Evolutionary conservation across 2,329 filamentous ascomycete species (phyloP).

Genomic region (Phaeosphaeriaceae sp.): DNA sequence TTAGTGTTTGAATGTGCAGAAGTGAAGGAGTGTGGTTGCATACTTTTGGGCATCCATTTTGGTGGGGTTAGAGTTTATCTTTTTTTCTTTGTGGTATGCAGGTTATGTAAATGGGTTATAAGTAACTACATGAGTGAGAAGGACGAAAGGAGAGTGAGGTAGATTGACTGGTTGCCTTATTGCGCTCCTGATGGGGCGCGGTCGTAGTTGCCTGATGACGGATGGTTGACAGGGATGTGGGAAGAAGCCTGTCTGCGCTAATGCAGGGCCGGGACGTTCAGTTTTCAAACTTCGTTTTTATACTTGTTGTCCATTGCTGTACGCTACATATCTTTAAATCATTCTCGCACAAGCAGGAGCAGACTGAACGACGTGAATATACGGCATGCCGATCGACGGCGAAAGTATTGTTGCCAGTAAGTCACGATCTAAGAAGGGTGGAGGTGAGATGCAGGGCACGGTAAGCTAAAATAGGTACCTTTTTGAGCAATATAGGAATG

Average conservation of each 20-base stretch:
- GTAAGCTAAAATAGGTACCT: constrained; percentile 1
- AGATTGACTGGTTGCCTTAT: not conserved
- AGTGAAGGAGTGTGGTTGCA: not conserved
- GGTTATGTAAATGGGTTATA: not conserved
- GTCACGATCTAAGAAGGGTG: constrained; percentile 9
- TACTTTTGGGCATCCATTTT: constrained; percentile 12
- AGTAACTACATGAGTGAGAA: not conserved
- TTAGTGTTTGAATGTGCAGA: constrained; percentile 5
- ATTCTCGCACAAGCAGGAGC: not conserved
- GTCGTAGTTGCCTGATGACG: constrained; percentile 10
- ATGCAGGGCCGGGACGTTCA: constrained; percentile 13
- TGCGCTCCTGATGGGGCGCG: too few relatives aligned
- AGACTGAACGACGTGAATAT: not conserved
- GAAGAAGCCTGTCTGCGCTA: constrained; percentile 14
- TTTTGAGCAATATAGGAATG: not conserved
- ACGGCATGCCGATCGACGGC: not conserved
- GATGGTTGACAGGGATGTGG: constrained; percentile 10
- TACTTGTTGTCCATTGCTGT: not conserved
- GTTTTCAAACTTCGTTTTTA: not conserved
- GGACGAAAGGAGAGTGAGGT: not conserved
- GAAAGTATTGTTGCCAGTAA: constrained; percentile 8
- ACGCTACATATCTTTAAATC: not conserved
- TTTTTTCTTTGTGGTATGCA: not conserved
- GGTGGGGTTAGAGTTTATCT: not conserved
- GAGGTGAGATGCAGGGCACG: constrained; percentile 14